Evolutionary conservation across 2,329 filamentous ascomycete genomes (phyloP).

Genomic region (Verticillium longisporum): DNA sequence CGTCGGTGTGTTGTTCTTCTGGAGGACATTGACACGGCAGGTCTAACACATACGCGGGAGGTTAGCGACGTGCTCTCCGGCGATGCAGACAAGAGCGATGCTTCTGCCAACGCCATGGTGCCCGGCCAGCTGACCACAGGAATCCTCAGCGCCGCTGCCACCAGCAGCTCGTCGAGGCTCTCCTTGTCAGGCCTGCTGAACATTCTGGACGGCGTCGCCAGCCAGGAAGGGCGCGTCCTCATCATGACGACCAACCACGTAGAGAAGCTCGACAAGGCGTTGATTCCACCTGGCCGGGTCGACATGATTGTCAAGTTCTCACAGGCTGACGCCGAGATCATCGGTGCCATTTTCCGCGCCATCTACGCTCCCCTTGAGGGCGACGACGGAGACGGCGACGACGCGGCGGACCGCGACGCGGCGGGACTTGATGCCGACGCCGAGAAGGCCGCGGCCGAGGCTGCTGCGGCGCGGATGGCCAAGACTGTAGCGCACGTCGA

Average conservation of each 20-base stretch:
- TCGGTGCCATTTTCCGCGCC: conserved; percentile 47
- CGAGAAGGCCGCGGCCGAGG: conserved; percentile 21
- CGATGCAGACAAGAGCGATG: conserved; percentile 14
- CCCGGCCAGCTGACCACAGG: conserved; percentile 25
- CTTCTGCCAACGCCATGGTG: conserved; percentile 18
- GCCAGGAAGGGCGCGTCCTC: conserved; percentile 55
- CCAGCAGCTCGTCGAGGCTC: conserved; percentile 30
- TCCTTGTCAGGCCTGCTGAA: conserved; percentile 75
- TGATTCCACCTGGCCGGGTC: conserved; percentile 56
- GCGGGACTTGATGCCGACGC: conserved; percentile 1
- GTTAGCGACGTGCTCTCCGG: conserved; percentile 9
- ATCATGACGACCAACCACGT: conserved; percentile 62
- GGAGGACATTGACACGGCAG: conserved; percentile 70
- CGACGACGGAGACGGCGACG: conserved; percentile 27
- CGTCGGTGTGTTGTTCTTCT: conserved; percentile 66
- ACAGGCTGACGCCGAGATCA: conserved; percentile 46
- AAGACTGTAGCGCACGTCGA: conserved; percentile 34
- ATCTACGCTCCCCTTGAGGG: conserved; percentile 48
- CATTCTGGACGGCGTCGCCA: conserved; percentile 68
- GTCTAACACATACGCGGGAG: conserved; percentile 55
- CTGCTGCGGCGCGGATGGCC: conserved; percentile 22
- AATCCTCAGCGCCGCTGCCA: conserved; percentile 12
- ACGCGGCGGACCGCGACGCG: conserved; percentile 6
- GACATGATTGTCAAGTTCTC: conserved; percentile 54
- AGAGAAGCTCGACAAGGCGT: conserved; percentile 53